Conservation (phyloP, 2,329 filamentous ascomycete species). For the Spiromastix sp. region DNA sequence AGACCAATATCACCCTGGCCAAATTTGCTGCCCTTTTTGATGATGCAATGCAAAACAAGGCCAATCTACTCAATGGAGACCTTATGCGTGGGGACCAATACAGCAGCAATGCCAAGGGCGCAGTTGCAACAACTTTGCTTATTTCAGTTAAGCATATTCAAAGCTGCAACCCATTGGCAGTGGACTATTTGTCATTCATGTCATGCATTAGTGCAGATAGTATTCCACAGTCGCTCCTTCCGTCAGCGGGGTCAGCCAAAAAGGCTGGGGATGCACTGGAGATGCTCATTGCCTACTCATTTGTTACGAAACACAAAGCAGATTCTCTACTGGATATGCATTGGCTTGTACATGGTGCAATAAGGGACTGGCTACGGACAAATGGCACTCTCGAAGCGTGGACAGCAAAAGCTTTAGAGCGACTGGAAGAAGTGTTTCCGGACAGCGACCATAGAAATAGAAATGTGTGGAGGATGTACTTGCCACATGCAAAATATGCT, state of each 20-base stretch:
- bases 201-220: conserved; percentile 21
- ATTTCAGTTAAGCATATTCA: too few relatives aligned
- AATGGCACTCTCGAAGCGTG: conserved; percentile 11
- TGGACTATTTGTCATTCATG: conserved; percentile 28
- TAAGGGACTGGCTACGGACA: conserved; percentile 21
- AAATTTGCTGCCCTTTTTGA: too few relatives aligned
- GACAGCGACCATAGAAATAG: conserved; percentile 10
- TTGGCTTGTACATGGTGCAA: conserved; percentile 26
- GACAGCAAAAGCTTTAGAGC: conserved; percentile 10
- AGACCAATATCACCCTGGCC: too few relatives aligned
- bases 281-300: conserved; percentile 23
- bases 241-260: conserved; percentile 11
- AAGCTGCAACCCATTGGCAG: too few relatives aligned
- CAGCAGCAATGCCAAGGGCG: too few relatives aligned
- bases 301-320: conserved; percentile 15
- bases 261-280: conserved; percentile 20
- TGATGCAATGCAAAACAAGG: too few relatives aligned
- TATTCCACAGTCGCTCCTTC: conserved; percentile 25
- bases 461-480: conserved; percentile 17
- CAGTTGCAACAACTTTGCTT: too few relatives aligned
- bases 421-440: conserved; percentile 17
- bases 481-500: conserved; percentile 18
- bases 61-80: too few relatives aligned
- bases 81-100: too few relatives aligned
- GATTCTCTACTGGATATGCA: conserved; percentile 15